phyloP scores from a whole-genome alignment of 2,329 filamentous ascomycete species.

The Epichloe typhina region DNA sequence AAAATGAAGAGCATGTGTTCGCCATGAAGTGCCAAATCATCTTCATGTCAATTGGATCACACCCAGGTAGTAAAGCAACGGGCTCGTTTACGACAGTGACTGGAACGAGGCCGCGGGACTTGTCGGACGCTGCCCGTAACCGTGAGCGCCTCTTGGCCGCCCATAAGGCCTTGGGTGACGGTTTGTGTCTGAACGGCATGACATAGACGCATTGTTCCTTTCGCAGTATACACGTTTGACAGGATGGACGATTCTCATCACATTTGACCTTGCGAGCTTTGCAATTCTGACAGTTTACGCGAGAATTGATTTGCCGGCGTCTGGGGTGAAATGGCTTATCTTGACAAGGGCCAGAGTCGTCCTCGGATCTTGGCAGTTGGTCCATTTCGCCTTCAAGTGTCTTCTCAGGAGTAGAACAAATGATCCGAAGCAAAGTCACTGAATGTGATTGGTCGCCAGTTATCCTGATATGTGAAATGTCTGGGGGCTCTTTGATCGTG shows the following conservation, averaged over 20 bases:
- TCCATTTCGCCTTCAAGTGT: neutral
- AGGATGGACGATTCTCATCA: slow-evolving; percentile 36
- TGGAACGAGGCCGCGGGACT: neutral
- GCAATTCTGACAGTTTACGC: slow-evolving; percentile 40
- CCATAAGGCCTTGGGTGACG: neutral
- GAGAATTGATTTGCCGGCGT: slow-evolving; percentile 41
- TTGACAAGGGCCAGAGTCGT: neutral
- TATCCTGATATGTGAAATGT: too few species aligned
- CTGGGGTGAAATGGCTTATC: slow-evolving; percentile 26
- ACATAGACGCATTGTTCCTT: slow-evolving; percentile 35
- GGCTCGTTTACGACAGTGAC: slow-evolving; percentile 11
- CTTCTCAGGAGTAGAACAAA: too few species aligned
- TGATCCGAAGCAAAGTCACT: too few species aligned
- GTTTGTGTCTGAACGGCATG: slow-evolving; percentile 8
- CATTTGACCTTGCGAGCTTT: slow-evolving; percentile 44
- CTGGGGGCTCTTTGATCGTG: too few species aligned
- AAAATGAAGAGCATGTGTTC: slow-evolving; percentile 32
- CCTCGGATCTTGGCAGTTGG: neutral
- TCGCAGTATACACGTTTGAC: slow-evolving; percentile 34
- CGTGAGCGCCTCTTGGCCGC: neutral
- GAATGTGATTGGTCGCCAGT: too few species aligned
- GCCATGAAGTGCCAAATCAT: slow-evolving; percentile 43
- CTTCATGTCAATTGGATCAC: slow-evolving; percentile 33
- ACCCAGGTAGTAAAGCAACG: neutral
- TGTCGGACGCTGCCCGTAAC: neutral